Evolutionary conservation across 2,329 filamentous ascomycete genomes (phyloP), one percentile per base, ranked within the genome.

Genomic region (Westerdykella aurantiaca): DNA sequence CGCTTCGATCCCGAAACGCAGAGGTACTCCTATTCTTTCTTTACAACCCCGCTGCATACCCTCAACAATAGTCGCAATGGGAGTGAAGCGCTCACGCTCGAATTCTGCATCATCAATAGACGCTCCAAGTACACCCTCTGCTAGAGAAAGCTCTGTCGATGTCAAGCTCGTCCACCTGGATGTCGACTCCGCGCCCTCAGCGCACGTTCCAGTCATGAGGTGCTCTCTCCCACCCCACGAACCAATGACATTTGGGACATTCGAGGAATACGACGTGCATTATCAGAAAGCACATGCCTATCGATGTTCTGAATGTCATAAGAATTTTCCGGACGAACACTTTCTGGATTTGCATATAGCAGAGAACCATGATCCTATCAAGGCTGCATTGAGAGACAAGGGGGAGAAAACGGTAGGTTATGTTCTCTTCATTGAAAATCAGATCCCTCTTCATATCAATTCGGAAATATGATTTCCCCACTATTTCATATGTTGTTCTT

Each of bases 331-430:
- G 1, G 89, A 88, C 0, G 77, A 83, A 31, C 83, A 90, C 63
- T 82, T 93, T 43, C 75, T 98, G 40, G 75, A 78, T 44, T 69
- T 97, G 37, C 93, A 98, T 63, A 90, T 95, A 52, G 82, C 90
- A 54, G 93, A 97, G 67, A 87, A 84, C 53, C 93, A 97, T 67
- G 89, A 98, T 68, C 80, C 88, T 6, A 77, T 97, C 47, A 75
- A 80, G 33, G 82, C 80, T 39, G 78, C 87, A 10, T 80, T 76
- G 60, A 80, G 82, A 54, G 88, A 88, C 41, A 80, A 81, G 55
- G 93, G 90, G 35, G 89, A 95, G 62, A 90, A 88, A 59, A 96
- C 86, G 31, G 87, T 91, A 72, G 66, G 80, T 72, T 12, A 29
- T 29, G 4, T 12, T 29, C 11, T 29, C 25, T 29, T 29, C 25